Evolutionary conservation across 164 flowering plant genomes (phyloP), one percentile per base, ranked within the genome.

Genomic region (Chloranthus sessilifolius): DNA sequence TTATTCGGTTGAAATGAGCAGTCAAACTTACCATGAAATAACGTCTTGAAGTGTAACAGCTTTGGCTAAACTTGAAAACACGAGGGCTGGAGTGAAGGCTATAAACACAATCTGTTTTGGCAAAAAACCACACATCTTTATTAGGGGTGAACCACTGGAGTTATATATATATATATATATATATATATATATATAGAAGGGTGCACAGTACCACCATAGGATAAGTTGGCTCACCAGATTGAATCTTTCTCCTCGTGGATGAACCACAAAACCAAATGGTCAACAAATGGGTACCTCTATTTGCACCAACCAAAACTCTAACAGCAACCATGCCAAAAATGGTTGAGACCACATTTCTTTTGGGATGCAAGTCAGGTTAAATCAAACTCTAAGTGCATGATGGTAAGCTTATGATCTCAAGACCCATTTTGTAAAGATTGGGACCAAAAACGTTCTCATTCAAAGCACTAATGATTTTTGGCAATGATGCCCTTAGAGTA

Each of bases 21-120:
- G 33, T n/a, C n/a, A n/a, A n/a, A n/a, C 16, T 56, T 72, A 92
- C 97, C 99, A 94, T 45, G 97, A 84, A 47, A 88, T 75, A 17
- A 94, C 79, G 64, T 89, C 92, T 52, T 86, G 49, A 17, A 88
- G 48, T 0, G 95, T 81, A 6, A 92, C 95, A 26, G 95, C 76
- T 65, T 75, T 63, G 47, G 90, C 88, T 7, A 94, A 72, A 72
- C 70, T 73, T 5, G 95, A 72, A 65, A 94, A 86, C 66, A 86
- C 70, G 46, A 94, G 86, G 0, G 80, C 50, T 0, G 99, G 99
- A 27, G 85, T 82, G 64, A 94, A 89, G 14, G 77, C 80, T 45
- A 72, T 41, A 68, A 89, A 94, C 51, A 89, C 97, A 24, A 89
- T 57, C 99, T 94, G 83, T n/a, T n/a, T 77, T 12, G 17, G 31